phyloP scores from a whole-genome alignment of 2,329 filamentous ascomycete genomes.

The Colletotrichum eleusines region DNA sequence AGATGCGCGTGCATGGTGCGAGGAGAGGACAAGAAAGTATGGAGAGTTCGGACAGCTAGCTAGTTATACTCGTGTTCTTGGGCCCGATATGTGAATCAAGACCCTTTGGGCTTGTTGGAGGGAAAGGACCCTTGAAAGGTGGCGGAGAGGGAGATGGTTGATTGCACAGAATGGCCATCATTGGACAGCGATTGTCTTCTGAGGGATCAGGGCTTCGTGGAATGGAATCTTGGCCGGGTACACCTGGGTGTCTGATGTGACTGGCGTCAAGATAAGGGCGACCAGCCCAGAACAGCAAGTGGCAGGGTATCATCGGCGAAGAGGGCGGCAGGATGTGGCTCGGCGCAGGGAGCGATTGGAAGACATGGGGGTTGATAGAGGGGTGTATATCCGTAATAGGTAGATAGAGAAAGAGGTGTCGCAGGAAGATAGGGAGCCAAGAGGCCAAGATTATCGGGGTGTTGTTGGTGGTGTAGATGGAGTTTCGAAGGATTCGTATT shows the following conservation, averaged over 20 bases:
- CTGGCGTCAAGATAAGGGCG: slow-evolving; percentile 24
- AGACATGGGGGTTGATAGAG: not conserved
- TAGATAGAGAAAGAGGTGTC: not conserved
- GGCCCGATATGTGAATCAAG: slow-evolving; percentile 4
- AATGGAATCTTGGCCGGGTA: not conserved
- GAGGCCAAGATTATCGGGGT: not conserved
- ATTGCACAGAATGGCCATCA: not conserved
- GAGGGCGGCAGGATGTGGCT: slow-evolving; percentile 17
- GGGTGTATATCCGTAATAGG: no score
- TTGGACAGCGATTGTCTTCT: not conserved
- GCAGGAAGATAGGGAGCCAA: not conserved
- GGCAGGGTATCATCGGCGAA: not conserved
- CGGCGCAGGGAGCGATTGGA: not conserved
- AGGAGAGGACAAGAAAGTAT: no score
- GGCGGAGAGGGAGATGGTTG: slow-evolving; percentile 1
- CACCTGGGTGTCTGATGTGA: not conserved
- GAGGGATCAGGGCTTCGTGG: slow-evolving; percentile 13
- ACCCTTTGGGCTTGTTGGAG: not conserved
- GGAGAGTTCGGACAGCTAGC: not conserved
- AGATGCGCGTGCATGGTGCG: not conserved
- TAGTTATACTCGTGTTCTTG: not conserved
- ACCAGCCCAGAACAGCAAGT: slow-evolving; percentile 27
- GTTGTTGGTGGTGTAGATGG: no score
- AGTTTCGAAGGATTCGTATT: not conserved
- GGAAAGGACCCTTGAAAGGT: not conserved